phyloP scores from a whole-genome alignment of 164 flowering plant species.

The Saururus chinensis region DNA sequence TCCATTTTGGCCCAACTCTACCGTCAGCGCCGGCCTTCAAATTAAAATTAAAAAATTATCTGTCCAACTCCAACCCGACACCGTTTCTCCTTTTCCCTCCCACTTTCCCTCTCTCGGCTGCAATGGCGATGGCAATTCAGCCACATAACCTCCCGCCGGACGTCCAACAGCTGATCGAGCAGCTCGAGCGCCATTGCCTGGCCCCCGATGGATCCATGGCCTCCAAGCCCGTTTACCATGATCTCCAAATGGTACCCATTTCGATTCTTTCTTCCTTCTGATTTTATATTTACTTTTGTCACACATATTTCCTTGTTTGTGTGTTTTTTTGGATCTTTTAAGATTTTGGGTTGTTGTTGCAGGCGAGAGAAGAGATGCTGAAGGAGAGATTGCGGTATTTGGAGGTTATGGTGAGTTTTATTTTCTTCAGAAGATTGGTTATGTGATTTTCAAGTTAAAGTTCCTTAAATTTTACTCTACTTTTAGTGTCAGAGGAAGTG shows the following conservation, averaged over 20 bases:
- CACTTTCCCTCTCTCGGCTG: background rate
- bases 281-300: too few relatives aligned
- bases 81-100: too few relatives aligned
- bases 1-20: too few relatives aligned
- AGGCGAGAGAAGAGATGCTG: conserved; percentile 96
- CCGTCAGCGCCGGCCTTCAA: too few relatives aligned
- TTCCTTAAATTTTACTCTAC: too few relatives aligned
- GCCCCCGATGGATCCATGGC: conserved; percentile 91
- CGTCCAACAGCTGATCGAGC: conserved; percentile 58
- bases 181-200: conserved; percentile 86
- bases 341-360: conserved; percentile 12
- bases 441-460: too few relatives aligned
- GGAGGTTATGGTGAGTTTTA: conserved; percentile 67
- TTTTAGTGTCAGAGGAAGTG: background rate
- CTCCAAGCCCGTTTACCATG: conserved; percentile 71
- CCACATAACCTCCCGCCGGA: conserved; percentile 55
- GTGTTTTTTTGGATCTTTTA: background rate
- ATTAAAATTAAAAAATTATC: too few relatives aligned
- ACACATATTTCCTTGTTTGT: background rate
- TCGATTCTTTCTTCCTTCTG: conserved; percentile 1
- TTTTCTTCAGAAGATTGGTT: background rate
- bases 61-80: too few relatives aligned
- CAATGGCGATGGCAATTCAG: conserved; percentile 46
- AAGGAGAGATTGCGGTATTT: conserved; percentile 82
- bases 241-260: conserved; percentile 63